Conservation (phyloP, 495 filamentous ascomycete genomes). For the Trichoderma erinaceum region DNA sequence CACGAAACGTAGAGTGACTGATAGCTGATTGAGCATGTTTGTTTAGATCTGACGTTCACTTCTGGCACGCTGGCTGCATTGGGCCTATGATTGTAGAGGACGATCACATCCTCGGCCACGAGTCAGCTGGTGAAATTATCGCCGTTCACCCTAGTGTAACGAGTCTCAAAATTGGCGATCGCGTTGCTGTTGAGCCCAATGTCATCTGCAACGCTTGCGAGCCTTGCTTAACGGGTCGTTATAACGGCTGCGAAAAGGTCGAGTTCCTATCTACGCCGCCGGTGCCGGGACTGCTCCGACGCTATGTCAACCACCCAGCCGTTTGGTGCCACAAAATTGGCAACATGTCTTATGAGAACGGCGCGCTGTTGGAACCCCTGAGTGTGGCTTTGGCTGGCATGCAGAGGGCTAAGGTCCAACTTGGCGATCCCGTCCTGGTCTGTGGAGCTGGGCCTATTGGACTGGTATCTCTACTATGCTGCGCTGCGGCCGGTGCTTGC, state of each 20-base stretch:
- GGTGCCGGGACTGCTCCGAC: conserved; percentile 76
- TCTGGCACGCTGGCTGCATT: conserved; percentile 91
- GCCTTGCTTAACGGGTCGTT: conserved; percentile 81
- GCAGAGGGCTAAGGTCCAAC: conserved; percentile 66
- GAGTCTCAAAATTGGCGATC: conserved; percentile 69
- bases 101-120: conserved; percentile 87
- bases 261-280: conserved; percentile 84
- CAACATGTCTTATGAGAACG: conserved; percentile 81
- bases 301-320: conserved; percentile 90
- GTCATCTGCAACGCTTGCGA: conserved; percentile 84
- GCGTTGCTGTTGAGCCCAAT: conserved; percentile 86
- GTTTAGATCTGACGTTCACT: conserved; percentile 81
- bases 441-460: conserved; percentile 91
- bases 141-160: conserved; percentile 75
- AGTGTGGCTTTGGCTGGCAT: conserved; percentile 80
- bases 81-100: conserved; percentile 87
- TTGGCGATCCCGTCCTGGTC: conserved; percentile 78
- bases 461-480: conserved; percentile 75
- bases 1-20: background rate
- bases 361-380: conserved; percentile 80
- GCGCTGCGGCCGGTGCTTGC: conserved; percentile 72
- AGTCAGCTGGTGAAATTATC: conserved; percentile 79
- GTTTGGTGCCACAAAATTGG: conserved; percentile 91
- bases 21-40: conserved; percentile 19
- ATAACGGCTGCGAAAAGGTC: conserved; percentile 85